Evolutionary conservation across 257 asterid genomes (phyloP).

Genomic region (Primulina eburnea): DNA sequence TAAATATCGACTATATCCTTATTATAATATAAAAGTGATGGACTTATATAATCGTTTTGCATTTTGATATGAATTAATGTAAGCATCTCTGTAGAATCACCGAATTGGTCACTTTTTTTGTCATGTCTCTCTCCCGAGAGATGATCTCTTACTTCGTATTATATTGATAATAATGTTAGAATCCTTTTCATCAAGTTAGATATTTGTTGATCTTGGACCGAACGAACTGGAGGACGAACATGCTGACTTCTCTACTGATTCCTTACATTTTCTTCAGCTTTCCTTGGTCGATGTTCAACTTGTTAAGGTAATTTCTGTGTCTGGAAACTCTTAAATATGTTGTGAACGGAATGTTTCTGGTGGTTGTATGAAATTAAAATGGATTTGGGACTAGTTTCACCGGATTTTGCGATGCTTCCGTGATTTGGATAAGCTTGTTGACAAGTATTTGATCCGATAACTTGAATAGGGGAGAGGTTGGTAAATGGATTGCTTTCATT

Average conservation of each 20-base stretch:
- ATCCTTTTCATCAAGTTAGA: neutral
- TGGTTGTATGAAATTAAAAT: no score
- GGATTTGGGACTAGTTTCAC: no score
- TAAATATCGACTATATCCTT: no score
- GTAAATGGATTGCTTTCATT: conserved; percentile 77
- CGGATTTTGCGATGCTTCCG: no score
- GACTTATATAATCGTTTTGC: no score
- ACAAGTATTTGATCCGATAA: conserved; percentile 2
- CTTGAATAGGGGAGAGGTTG: conserved; percentile 74
- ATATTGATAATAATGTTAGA: neutral
- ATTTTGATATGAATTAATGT: no score
- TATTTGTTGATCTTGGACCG: conserved; percentile 27
- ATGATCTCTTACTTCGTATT: neutral
- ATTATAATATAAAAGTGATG: no score
- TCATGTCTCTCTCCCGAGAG: no score
- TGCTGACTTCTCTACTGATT: conserved; percentile 68
- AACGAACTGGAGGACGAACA: conserved; percentile 90
- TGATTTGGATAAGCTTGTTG: neutral
- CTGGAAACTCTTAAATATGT: neutral
- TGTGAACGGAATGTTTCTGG: no score
- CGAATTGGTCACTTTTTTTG: no score
- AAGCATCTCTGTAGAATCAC: no score
- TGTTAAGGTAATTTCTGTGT: conserved; percentile 48
- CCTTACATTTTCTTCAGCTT: conserved; percentile 84
- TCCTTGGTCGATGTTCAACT: conserved; percentile 51